Conservation (phyloP, 2,329 filamentous ascomycete species). For the Talaromyces sp. region DNA sequence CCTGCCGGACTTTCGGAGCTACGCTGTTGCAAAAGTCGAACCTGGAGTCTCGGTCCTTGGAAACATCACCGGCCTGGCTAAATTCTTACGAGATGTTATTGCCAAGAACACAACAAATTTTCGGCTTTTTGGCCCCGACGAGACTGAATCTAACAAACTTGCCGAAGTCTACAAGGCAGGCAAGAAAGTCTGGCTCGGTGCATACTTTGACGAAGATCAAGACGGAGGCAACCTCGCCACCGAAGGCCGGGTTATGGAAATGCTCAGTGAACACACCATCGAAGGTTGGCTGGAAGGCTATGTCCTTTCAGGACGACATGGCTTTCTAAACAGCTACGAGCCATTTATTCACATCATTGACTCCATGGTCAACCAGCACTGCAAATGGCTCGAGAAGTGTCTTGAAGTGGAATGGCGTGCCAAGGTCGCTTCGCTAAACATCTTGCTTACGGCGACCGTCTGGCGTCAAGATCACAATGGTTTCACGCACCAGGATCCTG, state of each 20-base stretch:
- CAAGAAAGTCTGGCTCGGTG: slow-evolving; percentile 76
- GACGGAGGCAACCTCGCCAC: slow-evolving; percentile 68
- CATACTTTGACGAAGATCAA: slow-evolving; percentile 69
- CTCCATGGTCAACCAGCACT: slow-evolving; percentile 81
- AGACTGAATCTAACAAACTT: slow-evolving; percentile 78
- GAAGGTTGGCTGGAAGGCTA: slow-evolving; percentile 81
- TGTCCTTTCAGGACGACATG: slow-evolving; percentile 67
- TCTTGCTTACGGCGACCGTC: slow-evolving; percentile 70
- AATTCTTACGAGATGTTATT: slow-evolving; percentile 63
- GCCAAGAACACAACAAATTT: slow-evolving; percentile 61
- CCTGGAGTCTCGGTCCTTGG: slow-evolving; percentile 53
- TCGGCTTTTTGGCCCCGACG: slow-evolving; percentile 72
- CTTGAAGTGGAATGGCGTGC: slow-evolving; percentile 73
- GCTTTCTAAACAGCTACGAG: slow-evolving; percentile 74
- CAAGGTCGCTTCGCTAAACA: slow-evolving; percentile 70
- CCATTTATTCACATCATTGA: slow-evolving; percentile 79
- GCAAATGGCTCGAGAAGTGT: slow-evolving; percentile 80
- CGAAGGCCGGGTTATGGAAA: slow-evolving; percentile 72
- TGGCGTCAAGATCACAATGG: slow-evolving; percentile 82
- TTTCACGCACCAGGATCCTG: slow-evolving; percentile 75
- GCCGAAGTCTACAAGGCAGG: slow-evolving; percentile 64
- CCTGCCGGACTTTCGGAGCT: slow-evolving; percentile 65
- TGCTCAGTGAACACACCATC: slow-evolving; percentile 73
- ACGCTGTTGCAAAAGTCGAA: slow-evolving; percentile 58
- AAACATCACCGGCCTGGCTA: slow-evolving; percentile 66